Conservation (phyloP, 192 early-diverging fungal species). For the Backusella parvicylindrica region DNA sequence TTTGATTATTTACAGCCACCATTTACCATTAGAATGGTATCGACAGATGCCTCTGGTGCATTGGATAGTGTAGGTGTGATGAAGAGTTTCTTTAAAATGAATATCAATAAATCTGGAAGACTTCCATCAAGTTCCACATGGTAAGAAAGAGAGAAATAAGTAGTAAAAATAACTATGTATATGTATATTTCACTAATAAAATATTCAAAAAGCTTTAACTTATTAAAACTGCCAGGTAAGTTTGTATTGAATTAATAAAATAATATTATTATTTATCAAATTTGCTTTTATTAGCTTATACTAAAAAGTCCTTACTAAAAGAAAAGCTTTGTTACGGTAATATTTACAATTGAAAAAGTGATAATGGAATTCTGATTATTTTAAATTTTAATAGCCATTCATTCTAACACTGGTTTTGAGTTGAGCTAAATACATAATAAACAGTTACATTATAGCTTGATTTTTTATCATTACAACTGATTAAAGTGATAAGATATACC, state of each 20-base stretch:
- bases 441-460: too few species aligned
- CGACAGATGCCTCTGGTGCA: constrained; percentile 21
- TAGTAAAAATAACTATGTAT: neutral
- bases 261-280: constrained; percentile 23
- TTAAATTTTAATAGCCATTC: neutral
- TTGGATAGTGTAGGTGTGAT: constrained; percentile 36
- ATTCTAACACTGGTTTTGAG: neutral
- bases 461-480: too few species aligned
- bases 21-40: constrained; percentile 55
- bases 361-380: neutral
- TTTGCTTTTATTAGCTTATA: constrained; percentile 36
- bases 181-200: neutral
- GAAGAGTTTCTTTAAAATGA: constrained; percentile 59
- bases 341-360: neutral
- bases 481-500: too few species aligned
- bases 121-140: constrained; percentile 55
- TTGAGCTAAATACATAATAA: neutral
- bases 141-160: constrained; percentile 20
- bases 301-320: constrained; percentile 40
- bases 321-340: constrained; percentile 65
- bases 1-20: constrained; percentile 54
- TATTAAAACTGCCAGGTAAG: constrained; percentile 63
- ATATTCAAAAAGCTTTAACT: constrained; percentile 36
- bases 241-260: neutral
- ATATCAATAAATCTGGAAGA: constrained; percentile 51